Base-by-base conservation (phyloP, 495 filamentous ascomycete species). In the Hyaloscypha variabilis region DNA sequence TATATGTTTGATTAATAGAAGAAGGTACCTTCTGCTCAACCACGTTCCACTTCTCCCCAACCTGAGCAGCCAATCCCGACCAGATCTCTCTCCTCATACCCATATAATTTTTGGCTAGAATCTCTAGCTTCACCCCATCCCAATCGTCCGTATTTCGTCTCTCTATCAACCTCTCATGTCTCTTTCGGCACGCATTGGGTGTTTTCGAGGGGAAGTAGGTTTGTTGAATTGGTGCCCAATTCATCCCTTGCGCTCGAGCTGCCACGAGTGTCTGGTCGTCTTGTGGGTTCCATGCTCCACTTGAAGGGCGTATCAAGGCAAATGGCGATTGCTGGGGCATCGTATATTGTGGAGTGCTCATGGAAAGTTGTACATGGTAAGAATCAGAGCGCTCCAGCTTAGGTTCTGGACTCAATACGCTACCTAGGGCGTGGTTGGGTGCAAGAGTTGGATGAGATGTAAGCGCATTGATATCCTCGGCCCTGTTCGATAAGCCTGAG, bases 131-230 rank as follows among this genome's bases (percentile, higher is more conserved):
- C 57, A 83, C 72, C 49, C 80, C 82, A 72, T 91, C 88, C 83
- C 88, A 92, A 64, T 88, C 86, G 67, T 89, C 87, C 54, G 82
- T 78, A 49, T 83, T 84, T 61, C 80, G 79, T 64, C 84, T 81
- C 73, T 90, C 88, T 83, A 92, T 87, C 64, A 92, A 76, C 23
- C 90, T 77, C 75, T 92, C 90, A 71, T 92, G 88, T 49, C 90
- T 81, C 73, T 93, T 93, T 14, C 90, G 88, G 76, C 90, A 93
- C 26, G 90, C 90, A 74, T 93, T 93, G 30, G 88, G 82, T 6
- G 89, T 88, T 77, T 92, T 93, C 69, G 75, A 77, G 3, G 88
- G 88, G 72, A 93, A 93, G 72, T 88, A 83, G 55, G 80, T 81
- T 62, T 78, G 78, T 61, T 90, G 86, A 69, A 93, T 92, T 55